Percentiles rank a stretch among this genome's conserved stretches.
Conservation (phyloP, 495 filamentous ascomycete genomes). For the Monascus purpureus region DNA sequence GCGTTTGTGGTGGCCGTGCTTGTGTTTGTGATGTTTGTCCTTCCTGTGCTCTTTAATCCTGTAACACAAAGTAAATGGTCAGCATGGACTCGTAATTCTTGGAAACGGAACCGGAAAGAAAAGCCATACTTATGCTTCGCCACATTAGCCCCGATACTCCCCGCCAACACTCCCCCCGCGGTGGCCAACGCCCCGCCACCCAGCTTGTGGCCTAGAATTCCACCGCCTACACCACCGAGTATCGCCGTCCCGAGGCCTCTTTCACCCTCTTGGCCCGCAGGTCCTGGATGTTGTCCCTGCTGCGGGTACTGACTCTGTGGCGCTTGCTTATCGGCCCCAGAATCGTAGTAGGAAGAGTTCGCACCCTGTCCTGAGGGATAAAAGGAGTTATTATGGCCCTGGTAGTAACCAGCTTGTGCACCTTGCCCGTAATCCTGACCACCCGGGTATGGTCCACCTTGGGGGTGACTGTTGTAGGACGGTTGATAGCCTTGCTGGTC, state of each 20-base stretch:
- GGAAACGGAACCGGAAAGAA: neutral
- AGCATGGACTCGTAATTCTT: conserved; percentile 2
- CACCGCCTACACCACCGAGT: conserved; percentile 29
- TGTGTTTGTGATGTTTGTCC: conserved; percentile 19
- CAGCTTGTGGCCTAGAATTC: conserved; percentile 27
- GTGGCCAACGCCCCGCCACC: conserved; percentile 27
- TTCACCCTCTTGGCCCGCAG: conserved; percentile 17
- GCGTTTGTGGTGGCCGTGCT: conserved; percentile 13
- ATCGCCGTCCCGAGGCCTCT: conserved; percentile 30
- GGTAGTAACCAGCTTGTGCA: no score
- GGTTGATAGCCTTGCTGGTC: no score
- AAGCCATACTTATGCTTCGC: conserved; percentile 23
- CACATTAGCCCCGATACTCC: conserved; percentile 29
- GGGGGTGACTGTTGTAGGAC: no score
- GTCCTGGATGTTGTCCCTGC: conserved; percentile 12
- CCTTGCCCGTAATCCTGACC: no score
- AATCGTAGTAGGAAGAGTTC: no score
- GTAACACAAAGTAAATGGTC: conserved; percentile 3
- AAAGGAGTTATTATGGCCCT: no score
- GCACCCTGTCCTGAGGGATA: no score
- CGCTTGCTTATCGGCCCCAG: no score
- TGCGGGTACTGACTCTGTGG: no score
- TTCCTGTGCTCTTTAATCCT: conserved; percentile 16
- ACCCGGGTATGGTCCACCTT: no score
- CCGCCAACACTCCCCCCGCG: conserved; percentile 27